Percentiles rank a stretch among this genome's conserved stretches.
phyloP scores from a whole-genome alignment of 163 green algal genomes.

The Scenedesmus sp. region DNA sequence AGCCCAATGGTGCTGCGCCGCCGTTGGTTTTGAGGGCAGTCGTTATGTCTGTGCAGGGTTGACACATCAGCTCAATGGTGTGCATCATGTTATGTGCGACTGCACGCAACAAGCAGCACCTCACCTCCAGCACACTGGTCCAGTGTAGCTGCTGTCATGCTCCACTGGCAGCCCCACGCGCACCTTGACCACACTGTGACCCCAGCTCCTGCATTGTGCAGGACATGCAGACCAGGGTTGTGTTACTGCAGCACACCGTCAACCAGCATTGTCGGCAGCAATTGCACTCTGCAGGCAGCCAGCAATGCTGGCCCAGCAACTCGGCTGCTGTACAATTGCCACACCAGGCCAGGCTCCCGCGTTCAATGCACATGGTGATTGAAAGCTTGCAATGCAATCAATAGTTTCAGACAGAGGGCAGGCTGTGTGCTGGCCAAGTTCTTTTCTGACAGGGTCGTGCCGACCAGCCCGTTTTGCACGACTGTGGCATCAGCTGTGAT shows the following conservation, averaged over 20 bases:
- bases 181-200: conserved; percentile 66
- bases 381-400: neutral
- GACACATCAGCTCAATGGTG: neutral
- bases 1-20: too few relatives aligned
- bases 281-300: neutral
- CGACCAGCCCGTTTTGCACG: too few relatives aligned
- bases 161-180: conserved; percentile 53
- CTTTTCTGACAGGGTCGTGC: too few relatives aligned
- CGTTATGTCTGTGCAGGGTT: too few relatives aligned
- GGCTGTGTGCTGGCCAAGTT: too few relatives aligned
- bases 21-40: too few relatives aligned
- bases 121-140: conserved; percentile 54
- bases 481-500: too few relatives aligned
- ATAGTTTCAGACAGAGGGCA: neutral
- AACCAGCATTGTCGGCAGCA: too few relatives aligned
- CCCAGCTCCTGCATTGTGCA: conserved; percentile 43
- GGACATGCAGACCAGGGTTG: neutral
- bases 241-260: too few relatives aligned
- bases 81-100: neutral
- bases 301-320: neutral
- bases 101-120: neutral
- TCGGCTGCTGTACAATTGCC: neutral
- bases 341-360: neutral
- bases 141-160: conserved; percentile 10
- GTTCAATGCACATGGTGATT: neutral